Evolutionary conservation across 345 rosid genomes (phyloP), one percentile per base, ranked within the genome.

Genomic region (Euphorbia lathyris): DNA sequence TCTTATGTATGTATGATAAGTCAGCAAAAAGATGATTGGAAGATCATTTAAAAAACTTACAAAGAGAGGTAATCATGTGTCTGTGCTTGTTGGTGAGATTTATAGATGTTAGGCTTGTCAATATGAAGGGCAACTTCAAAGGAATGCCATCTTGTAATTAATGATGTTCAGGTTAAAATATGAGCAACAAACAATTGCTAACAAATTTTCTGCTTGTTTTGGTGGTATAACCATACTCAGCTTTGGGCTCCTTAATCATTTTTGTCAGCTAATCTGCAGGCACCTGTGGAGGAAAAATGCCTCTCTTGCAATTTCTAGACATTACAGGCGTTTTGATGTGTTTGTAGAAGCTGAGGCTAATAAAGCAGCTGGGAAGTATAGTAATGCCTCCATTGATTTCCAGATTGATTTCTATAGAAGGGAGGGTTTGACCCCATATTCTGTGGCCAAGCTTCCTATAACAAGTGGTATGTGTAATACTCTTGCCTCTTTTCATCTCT

Each of bases 331-430:
- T 10, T 90, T 89, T 71, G 94, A 96, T 75, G 97, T 92, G 55
- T 84, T 96, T 50, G 74, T 69, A 17, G 99, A 96, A 80, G 98
- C 99, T 2, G 97, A 92, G 83, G 99, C 99, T 74, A 96, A 96
- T 70, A 96, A 96, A 85, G 99, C 97, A 73, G 99, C 99, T 57
- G 93, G 90, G 66, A 96, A 96, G 80, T 96, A 96, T 66, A 93
- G 88, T 61, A 92, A 96, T 53, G 78, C 87, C 29, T 90, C 99
- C 70, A 92, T 96, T 19, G 93, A 96, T 80, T 90, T 88, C 70
- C 98, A 96, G 85, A 78, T 96, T 43, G 84, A 87, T 30, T 96
- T 96, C 75, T 96, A 96, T 78, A 86, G 77, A 82, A 89, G 85
- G 64, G 99, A 96, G 82, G 99, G 99, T 22, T 78, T 96, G 85